Percentiles rank a stretch among this genome's conserved stretches.
Conservation (phyloP, 371 early-diverging fungal genomes). For the Dichotomocladium elegans region DNA sequence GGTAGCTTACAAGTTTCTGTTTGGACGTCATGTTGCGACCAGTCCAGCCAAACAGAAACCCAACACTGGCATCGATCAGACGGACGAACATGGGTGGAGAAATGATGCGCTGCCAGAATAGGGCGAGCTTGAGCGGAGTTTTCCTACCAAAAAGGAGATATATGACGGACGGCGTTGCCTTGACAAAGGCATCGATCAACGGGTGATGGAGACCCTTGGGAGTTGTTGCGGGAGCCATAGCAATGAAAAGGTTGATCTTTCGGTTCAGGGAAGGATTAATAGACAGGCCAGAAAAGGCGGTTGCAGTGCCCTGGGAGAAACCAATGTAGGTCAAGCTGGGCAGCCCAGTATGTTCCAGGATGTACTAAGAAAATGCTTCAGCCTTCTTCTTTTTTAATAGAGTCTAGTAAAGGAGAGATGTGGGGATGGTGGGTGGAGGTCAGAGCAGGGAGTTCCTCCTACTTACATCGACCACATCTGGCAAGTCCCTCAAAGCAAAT, state of each 20-base stretch:
- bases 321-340: constrained; percentile 88
- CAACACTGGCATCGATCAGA: constrained; percentile 69
- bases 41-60: constrained; percentile 87
- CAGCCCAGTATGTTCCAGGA: constrained; percentile 76
- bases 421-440: neutral
- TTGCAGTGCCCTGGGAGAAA: constrained; percentile 94
- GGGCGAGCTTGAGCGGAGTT: constrained; percentile 69
- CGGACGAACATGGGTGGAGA: constrained; percentile 74
- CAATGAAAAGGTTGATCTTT: constrained; percentile 84
- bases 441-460: neutral
- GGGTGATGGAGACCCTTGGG: constrained; percentile 83
- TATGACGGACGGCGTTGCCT: constrained; percentile 84
- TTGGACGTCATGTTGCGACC: constrained; percentile 67
- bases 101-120: constrained; percentile 86
- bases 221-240: constrained; percentile 90
- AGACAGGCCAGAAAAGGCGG: constrained; percentile 88
- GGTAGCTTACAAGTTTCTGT: constrained; percentile 80
- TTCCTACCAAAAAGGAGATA: constrained; percentile 91
- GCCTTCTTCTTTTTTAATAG: neutral
- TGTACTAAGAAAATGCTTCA: constrained; percentile 49
- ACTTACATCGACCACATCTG: constrained; percentile 76
- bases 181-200: constrained; percentile 77
- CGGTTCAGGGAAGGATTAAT: constrained; percentile 75
- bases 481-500: constrained; percentile 83
- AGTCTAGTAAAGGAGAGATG: neutral